A percentile compares a stretch with the other conserved stretches of the same genome.
phyloP scores from a whole-genome alignment of 2,329 filamentous ascomycete genomes.

The Furcasterigmium sp. region DNA sequence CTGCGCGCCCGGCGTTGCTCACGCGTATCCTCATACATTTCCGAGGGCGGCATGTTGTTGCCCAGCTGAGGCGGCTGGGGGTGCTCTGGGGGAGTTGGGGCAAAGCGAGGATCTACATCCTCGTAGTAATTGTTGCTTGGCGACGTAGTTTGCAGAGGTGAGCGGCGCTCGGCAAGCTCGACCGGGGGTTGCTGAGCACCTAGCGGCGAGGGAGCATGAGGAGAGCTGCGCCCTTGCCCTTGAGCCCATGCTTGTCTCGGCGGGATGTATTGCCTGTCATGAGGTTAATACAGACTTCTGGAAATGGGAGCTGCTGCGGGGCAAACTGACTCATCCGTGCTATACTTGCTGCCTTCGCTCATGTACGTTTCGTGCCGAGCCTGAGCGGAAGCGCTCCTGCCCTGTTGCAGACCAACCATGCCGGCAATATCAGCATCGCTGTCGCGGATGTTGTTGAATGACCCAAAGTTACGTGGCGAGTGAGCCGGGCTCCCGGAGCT shows the following conservation, averaged over 20 bases:
- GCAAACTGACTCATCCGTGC: constrained; percentile 62
- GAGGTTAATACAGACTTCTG: constrained; percentile 14
- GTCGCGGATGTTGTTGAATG: constrained; percentile 47
- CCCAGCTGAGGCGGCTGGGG: constrained; percentile 9
- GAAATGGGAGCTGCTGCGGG: neutral
- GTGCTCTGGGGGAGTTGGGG: constrained; percentile 21
- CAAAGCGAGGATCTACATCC: constrained; percentile 87
- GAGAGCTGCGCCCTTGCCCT: constrained; percentile 35
- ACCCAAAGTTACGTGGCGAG: constrained; percentile 34
- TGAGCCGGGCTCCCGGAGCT: constrained; percentile 48
- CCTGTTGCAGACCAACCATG: constrained; percentile 67
- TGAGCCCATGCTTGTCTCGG: constrained; percentile 53
- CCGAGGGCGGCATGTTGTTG: constrained; percentile 19
- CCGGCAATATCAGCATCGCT: constrained; percentile 68
- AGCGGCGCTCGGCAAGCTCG: constrained; percentile 28
- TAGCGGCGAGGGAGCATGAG: constrained; percentile 39
- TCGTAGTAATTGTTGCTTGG: constrained; percentile 67
- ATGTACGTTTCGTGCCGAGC: constrained; percentile 43
- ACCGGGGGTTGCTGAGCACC: constrained; percentile 25
- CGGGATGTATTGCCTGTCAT: constrained; percentile 50
- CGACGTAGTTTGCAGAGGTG: constrained; percentile 23
- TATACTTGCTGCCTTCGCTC: constrained; percentile 70
- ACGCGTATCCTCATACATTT: constrained; percentile 59
- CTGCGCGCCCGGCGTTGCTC: constrained; percentile 53
- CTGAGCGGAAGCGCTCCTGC: constrained; percentile 22